These are phyloP conservation scores for Kalanchoe fedtschenkoi DNA, from an alignment of 164 flowering plant species.

Conservation along the genomic window DNA sequence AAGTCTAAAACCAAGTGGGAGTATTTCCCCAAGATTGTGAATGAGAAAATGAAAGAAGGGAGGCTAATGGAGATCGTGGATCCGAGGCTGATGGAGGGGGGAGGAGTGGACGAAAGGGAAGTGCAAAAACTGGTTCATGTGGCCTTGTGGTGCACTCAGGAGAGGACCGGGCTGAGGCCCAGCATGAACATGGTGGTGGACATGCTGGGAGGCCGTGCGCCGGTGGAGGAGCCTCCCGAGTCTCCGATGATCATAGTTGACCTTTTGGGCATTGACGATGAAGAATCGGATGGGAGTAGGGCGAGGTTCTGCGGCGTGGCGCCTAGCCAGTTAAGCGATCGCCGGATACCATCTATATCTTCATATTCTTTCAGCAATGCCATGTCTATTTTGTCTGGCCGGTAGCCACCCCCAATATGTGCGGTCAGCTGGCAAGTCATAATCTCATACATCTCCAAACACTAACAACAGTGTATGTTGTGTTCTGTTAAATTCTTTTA, in stretches of 20 bases:
- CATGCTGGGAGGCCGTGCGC: slow-evolving; percentile 60
- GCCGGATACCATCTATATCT: neutral
- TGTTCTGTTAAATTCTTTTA: too few relatives aligned
- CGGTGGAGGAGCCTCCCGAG: slow-evolving; percentile 57
- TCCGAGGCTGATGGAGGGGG: slow-evolving; percentile 24
- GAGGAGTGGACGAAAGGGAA: slow-evolving; percentile 41
- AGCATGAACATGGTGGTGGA: slow-evolving; percentile 63
- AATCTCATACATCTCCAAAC: too few relatives aligned
- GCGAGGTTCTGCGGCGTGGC: neutral
- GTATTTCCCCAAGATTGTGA: slow-evolving; percentile 59
- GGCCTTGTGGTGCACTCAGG: slow-evolving; percentile 87
- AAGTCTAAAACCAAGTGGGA: slow-evolving; percentile 39
- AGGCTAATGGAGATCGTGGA: slow-evolving; percentile 71
- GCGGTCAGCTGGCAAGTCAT: too few relatives aligned
- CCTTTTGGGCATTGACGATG: slow-evolving; percentile 33
- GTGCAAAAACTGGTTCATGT: slow-evolving; percentile 40
- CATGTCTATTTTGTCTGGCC: neutral
- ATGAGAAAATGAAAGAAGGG: slow-evolving; percentile 52
- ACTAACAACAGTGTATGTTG: too few relatives aligned
- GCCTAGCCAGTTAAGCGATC: neutral
- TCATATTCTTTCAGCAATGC: slow-evolving; percentile 3
- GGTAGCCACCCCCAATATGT: too few relatives aligned
- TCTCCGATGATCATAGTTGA: slow-evolving; percentile 60
- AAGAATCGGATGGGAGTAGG: slow-evolving; percentile 4
- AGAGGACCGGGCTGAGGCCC: slow-evolving; percentile 56